Percentiles rank a stretch among this genome's conserved stretches.
These are phyloP conservation scores for Crucibulum laeve DNA, from an alignment of 768 basidiomycete genomes.

Conservation along the genomic window DNA sequence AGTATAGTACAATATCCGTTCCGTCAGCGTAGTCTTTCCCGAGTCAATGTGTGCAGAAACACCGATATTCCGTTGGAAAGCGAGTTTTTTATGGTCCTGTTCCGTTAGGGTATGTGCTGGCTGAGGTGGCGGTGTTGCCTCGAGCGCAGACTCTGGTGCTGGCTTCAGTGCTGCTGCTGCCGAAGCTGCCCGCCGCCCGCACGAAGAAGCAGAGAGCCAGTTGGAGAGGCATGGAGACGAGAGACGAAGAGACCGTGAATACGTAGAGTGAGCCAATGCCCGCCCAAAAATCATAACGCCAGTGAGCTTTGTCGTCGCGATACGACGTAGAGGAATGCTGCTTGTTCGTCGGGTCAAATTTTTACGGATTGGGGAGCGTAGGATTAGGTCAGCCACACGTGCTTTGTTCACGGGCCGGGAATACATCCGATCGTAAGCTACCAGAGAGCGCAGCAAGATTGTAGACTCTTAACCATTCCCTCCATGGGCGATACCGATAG, in stretches of 20 bases:
- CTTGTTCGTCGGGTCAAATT: no score
- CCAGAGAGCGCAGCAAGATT: no score
- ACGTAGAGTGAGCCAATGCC: constrained; percentile 20
- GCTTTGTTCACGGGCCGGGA: no score
- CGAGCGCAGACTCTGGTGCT: constrained; percentile 23
- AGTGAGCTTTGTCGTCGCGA: no score
- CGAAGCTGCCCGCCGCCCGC: constrained; percentile 33
- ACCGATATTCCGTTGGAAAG: constrained; percentile 89
- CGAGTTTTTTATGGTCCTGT: constrained; percentile 61
- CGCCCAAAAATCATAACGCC: constrained; percentile 18
- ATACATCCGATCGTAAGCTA: no score
- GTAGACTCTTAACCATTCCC: no score
- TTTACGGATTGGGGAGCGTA: no score
- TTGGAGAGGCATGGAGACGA: constrained; percentile 1
- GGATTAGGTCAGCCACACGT: no score
- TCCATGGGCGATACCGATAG: no score
- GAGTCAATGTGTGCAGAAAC: constrained; percentile 95
- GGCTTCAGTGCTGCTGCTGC: constrained; percentile 33
- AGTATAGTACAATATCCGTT: constrained; percentile 94
- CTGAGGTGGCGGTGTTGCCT: constrained; percentile 14
- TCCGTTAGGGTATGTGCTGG: constrained; percentile 50
- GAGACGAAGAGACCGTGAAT: constrained; percentile 12
- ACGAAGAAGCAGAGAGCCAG: constrained; percentile 11
- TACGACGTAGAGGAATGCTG: no score
- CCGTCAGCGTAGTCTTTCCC: constrained; percentile 97